Evolutionary conservation across 768 basidiomycete species (phyloP).

Genomic region (Amanita fuliginea): DNA sequence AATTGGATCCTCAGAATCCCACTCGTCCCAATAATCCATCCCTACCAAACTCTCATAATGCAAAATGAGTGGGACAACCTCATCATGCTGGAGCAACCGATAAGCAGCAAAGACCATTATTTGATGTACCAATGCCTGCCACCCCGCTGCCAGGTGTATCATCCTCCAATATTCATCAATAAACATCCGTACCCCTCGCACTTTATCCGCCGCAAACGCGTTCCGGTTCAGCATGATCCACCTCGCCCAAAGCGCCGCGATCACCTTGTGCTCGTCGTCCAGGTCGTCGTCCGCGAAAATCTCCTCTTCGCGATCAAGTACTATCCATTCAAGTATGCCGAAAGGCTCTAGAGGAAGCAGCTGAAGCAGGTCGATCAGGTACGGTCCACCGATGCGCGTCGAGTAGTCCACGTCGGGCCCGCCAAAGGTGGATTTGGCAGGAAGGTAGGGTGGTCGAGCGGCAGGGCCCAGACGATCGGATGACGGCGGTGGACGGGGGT

Average conservation of each 20-base stretch:
- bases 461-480: conserved; percentile 41
- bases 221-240: conserved; percentile 63
- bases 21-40: conserved; percentile 30
- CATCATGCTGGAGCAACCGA: conserved; percentile 36
- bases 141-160: conserved; percentile 62
- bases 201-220: conserved; percentile 7
- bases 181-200: conserved; percentile 38
- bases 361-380: conserved; percentile 53
- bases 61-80: conserved; percentile 39
- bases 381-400: conserved; percentile 55
- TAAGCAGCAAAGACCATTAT: conserved; percentile 43
- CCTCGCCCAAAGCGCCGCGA: conserved; percentile 66
- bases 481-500: conserved; percentile 29
- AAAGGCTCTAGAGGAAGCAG: conserved; percentile 48
- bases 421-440: conserved; percentile 33
- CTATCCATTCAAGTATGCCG: conserved; percentile 58
- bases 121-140: conserved; percentile 51
- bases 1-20: conserved; percentile 10
- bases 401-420: conserved; percentile 42
- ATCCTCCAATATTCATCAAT: conserved; percentile 51
- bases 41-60: conserved; percentile 46
- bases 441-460: conserved; percentile 38
- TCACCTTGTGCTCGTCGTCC: conserved; percentile 66
- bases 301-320: conserved; percentile 67
- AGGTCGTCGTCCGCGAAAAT: conserved; percentile 64